Evolutionary conservation across 2,329 filamentous ascomycete genomes (phyloP), one percentile per base, ranked within the genome.

Genomic region (Ophidiomyces ophidiicola): DNA sequence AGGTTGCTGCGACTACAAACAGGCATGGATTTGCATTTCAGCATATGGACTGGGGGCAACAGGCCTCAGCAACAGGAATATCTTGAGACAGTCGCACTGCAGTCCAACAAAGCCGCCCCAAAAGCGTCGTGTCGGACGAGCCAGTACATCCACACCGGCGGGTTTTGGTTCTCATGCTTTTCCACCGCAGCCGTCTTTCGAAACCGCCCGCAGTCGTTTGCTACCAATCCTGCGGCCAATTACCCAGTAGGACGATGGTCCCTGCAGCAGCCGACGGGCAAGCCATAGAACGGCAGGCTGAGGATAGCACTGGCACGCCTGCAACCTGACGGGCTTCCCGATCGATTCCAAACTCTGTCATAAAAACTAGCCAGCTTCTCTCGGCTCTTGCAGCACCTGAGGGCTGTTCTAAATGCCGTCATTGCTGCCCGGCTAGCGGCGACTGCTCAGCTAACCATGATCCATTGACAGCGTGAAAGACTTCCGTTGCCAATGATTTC

Each of bases 391-490:
- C n/a, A n/a, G n/a, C 10, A 12, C 24, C 24, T 28, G 12, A 28
- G 12, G 12, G 12, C 24, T 10, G 24, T 12, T 28, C 10, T 12
- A n/a, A n/a, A n/a, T n/a, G n/a, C 24, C 10, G 24, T 12, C 24
- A 12, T 28, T 28, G 24, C 24, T 28, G 24, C 24, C 10, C 12
- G 24, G 10, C 24, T 28, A 28, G 24, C 10, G 12, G 12, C 24
- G 10, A 28, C 12, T 32, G 11, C 30, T 10, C 30, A 10, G 45
- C 44, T 32, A 62, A 48, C 51, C 59, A 55, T 30, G 55, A 44
- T 24, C 51, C 52, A 34, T 57, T 50, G 44, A 62, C 58, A 20
- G 54, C 57, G 38, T 56, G 50, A 47, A 60, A 61, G 28, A 62
- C 51, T 30, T 59, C 58, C 29, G 46, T 47, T 23, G 55, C 59